Evolutionary conservation across 2,329 filamentous ascomycete species (phyloP), one percentile per base, ranked within the genome.

Genomic region (Trichoderma sp.): DNA sequence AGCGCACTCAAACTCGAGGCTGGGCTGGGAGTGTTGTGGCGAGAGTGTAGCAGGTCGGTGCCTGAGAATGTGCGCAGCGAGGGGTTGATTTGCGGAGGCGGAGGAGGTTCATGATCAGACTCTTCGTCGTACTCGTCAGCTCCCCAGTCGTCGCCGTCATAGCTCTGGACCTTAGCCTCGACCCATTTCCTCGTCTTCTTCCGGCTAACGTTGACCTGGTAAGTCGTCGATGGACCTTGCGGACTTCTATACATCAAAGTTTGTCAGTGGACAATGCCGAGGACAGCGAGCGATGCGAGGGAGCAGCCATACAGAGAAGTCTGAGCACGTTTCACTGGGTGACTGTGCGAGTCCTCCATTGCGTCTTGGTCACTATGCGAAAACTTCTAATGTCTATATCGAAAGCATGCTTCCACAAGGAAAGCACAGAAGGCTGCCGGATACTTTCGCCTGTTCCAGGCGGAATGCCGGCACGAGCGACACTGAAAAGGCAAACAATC

Each of bases 181-280:
- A 94, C 90, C 94, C 94, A 98, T 86, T 97, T 97, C 80, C 90
- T 92, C 66, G 94, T 97, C 81, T 97, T 97, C 67, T 89, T 87
- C 70, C 94, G 89, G 80, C 92, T 94, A 58, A 97, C 89, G 77
- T 97, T 96, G 61, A 93, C 88, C 77, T 92, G 91, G 80, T 94
- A 97, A 29, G 79, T 77, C 64, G 72, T 75, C 22, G 76, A 71
- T 17, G 77, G 74, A n/a, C 77, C 74, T 48, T 75, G 72, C 9
- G 77, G 74, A 45, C 75, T 74, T 70, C 76, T 78, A 54, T 25
- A 64, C 45, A 42, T 10, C 32, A 54, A 39, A 17, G 12, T 60
- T 29, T 39, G 48, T 68, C 53, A 60, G 65, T 12, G 13, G 12
- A 58, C 35, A 45, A 45, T 52, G 53, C 35, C 7, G 9, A 37